Base-by-base conservation (phyloP, 805 yeast genomes). In the Monosporozyma aquatica region DNA sequence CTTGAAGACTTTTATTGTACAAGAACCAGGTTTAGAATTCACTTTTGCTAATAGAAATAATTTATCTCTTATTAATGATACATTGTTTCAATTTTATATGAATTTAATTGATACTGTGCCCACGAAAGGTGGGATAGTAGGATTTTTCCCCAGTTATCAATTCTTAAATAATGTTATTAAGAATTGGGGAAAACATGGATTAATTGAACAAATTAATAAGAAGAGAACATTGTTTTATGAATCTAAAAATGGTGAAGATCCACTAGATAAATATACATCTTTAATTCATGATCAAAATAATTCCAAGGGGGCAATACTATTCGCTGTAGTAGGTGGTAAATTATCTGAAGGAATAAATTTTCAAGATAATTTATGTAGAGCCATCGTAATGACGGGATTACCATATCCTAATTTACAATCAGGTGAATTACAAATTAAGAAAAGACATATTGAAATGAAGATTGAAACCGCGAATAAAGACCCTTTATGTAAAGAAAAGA, bases 311-410 rank as follows among this genome's bases (percentile, higher is more conserved):
- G 89, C 94, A 0, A 51, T 83, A 2, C 59, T 89, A 4, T 66
- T 90, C 23, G 78, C 95, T 0, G 95, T 90, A 1, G 95, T 90
- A 13, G 96, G 96, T 1, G 97, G 97, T 0, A 82, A 82, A 54
- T 69, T 89, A 64, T 85, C 95, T 0, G 97, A 89, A 60, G 97
- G 97, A 5, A 90, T 89, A 34, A 89, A 89, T 56, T 89, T 90
- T 58, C 75, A 89, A 9, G 90, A 87, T 54, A 78, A 81, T 30
- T 64, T 90, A n/a, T 95, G 95, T 1, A 68, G 97, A 44, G 87
- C 85, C 0, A 89, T 90, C 0, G 66, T 85, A 2, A 81, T 90
- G 82, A 68, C 86, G 10, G 97, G 97, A 0, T 59, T 90, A 30
- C 97, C 97, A 2, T 90, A 74, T 53, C 97, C 97, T 0, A 90